Evolutionary conservation across 2,329 filamentous ascomycete genomes (phyloP), one percentile per base, ranked within the genome.

Genomic region (Aaosphaeria arxii): DNA sequence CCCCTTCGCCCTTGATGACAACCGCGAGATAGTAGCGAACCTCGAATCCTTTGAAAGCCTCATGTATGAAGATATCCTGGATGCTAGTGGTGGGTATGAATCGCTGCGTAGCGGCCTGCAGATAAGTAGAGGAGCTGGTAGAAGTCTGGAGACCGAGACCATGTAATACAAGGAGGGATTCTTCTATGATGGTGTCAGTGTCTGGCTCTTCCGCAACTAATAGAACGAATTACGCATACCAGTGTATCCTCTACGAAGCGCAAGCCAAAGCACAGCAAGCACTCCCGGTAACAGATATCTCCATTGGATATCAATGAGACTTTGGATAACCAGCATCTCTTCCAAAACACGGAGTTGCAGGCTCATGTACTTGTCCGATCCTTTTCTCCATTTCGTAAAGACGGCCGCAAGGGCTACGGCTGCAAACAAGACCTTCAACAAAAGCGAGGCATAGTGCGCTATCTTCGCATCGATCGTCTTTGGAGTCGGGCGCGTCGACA

Each of bases 31-130:
- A 96, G 64, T 92, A 95, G 38, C 86, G 77, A 33, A 97, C 91
- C 72, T 91, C 89, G 63, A 96, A 95, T 1, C 91, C 91, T 48
- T 83, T 84, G 71, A 97, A 97, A 4, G 91, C 94, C 75, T 99
- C 94, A 67, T 96, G 91, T 44, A 99, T 88, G 46, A 96, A 83
- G 48, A 99, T 86, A 67, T 99, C 94, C 65, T 89, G 89, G 49
- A 99, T 95, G 71, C 89, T 86, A 40, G 87, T 88, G 0, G 92
- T 96, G 0, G 94, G 92, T 50, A 99, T 97, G 69, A 89, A 89
- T 43, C 85, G 76, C n/a, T 7, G 30, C 29, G 41, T 43, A 11
- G 41, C 28, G 6, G 41, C 28, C 9, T 32, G 41, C 9, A 43
- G 29, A 24, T 43, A 43, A 11, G 30, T 43, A 3, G 7, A 9